phyloP scores from a whole-genome alignment of 2,329 filamentous ascomycete genomes.

The Thelonectria blattea region DNA sequence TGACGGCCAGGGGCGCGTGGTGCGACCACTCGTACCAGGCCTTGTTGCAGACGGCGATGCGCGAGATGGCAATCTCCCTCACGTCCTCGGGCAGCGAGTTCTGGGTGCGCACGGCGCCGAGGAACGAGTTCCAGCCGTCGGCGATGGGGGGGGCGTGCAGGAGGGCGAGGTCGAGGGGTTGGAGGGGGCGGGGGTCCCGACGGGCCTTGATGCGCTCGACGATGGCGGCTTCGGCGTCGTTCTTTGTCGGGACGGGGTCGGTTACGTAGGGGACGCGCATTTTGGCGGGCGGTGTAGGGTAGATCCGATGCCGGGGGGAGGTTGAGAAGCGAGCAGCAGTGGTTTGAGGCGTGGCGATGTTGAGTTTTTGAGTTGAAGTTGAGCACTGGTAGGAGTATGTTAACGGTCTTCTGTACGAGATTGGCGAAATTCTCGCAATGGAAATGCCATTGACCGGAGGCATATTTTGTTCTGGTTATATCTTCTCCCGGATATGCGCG shows the following conservation, averaged over 20 bases:
- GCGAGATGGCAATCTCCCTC: slow-evolving; percentile 80
- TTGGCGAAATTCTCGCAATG: neutral
- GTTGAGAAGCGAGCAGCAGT: neutral
- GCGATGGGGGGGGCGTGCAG: slow-evolving; percentile 77
- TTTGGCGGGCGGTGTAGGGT: slow-evolving; percentile 27
- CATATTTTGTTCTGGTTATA: slow-evolving; percentile 36
- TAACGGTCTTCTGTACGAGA: neutral
- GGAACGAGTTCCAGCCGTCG: slow-evolving; percentile 76
- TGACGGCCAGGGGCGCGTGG: slow-evolving; percentile 71
- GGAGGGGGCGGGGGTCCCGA: slow-evolving; percentile 71
- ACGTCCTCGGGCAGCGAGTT: slow-evolving; percentile 59
- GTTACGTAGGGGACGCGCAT: slow-evolving; percentile 74
- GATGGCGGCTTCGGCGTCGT: slow-evolving; percentile 59
- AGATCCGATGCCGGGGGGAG: slow-evolving; percentile 1
- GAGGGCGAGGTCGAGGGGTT: slow-evolving; percentile 76
- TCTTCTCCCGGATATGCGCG: slow-evolving; percentile 37
- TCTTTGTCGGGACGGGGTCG: slow-evolving; percentile 54
- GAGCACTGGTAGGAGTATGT: neutral
- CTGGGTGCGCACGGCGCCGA: slow-evolving; percentile 66
- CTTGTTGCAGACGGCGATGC: slow-evolving; percentile 79
- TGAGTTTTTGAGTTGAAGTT: neutral
- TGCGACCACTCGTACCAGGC: slow-evolving; percentile 88
- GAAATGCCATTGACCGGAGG: slow-evolving; percentile 11
- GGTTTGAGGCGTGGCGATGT: neutral
- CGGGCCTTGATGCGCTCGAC: slow-evolving; percentile 69